These are phyloP conservation scores for Vinca minor DNA, from an alignment of 257 asterid species.

Conservation along the genomic window DNA sequence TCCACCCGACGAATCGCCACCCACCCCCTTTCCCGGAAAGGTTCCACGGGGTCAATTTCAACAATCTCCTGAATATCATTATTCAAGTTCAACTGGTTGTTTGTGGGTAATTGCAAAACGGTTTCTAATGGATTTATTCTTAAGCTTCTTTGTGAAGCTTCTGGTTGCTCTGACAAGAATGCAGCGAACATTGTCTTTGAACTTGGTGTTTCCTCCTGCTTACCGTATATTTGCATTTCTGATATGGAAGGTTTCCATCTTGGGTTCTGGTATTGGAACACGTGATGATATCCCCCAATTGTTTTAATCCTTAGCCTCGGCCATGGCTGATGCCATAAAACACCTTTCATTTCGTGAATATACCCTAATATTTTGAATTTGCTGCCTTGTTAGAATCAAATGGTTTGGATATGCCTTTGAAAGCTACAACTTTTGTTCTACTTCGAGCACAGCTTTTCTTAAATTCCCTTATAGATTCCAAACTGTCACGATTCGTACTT, in stretches of 20 bases:
- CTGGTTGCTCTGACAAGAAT: constrained; percentile 71
- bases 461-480: constrained; percentile 77
- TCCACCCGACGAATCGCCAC: too few species aligned
- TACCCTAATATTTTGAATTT: constrained; percentile 70
- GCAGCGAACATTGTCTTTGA: constrained; percentile 66
- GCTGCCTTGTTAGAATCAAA: constrained; percentile 60
- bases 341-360: constrained; percentile 94
- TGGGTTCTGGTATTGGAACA: constrained; percentile 42
- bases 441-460: constrained; percentile 90
- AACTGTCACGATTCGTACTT: constrained; percentile 42
- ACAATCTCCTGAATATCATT: constrained; percentile 62
- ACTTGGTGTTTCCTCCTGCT: constrained; percentile 83
- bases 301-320: constrained; percentile 44
- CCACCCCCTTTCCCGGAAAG: constrained; percentile 83
- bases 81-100: constrained; percentile 63
- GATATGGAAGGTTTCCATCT: constrained; percentile 64
- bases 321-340: constrained; percentile 71
- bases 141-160: constrained; percentile 85
- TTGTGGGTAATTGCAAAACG: constrained; percentile 91
- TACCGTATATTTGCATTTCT: constrained; percentile 75
- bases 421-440: constrained; percentile 76
- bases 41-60: constrained; percentile 67
- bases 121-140: constrained; percentile 79
- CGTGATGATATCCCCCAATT: constrained; percentile 78
- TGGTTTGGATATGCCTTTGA: constrained; percentile 52